Percentiles rank a stretch among this genome's conserved stretches.
These are phyloP conservation scores for Madurella fahalii DNA, from an alignment of 2,329 filamentous ascomycete species.

Conservation along the genomic window DNA sequence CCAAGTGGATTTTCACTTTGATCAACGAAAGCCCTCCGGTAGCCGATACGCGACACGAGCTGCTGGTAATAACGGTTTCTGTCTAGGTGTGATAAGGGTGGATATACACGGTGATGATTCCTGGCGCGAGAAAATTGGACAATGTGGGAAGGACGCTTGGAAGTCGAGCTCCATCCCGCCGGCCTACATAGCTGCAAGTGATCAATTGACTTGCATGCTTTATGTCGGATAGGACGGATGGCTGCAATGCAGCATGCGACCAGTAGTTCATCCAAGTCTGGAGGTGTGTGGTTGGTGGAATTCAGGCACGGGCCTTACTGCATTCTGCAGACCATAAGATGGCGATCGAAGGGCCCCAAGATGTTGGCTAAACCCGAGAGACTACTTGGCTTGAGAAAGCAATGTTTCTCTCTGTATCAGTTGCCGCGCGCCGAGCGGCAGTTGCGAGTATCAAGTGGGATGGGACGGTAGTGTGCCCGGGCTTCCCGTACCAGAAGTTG, in stretches of 20 bases:
- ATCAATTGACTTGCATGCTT: background rate
- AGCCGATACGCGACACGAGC: too few relatives aligned
- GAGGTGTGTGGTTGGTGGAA: background rate
- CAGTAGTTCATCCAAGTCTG: background rate
- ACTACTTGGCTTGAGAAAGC: background rate
- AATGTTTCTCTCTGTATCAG: background rate
- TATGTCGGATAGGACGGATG: background rate
- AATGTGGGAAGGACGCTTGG: background rate
- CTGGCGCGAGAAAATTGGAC: background rate
- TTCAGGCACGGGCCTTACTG: conserved; percentile 12
- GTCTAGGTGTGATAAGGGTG: too few relatives aligned
- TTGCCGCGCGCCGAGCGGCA: background rate
- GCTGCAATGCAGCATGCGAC: background rate
- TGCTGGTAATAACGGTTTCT: too few relatives aligned
- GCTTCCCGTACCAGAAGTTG: conserved; percentile 1
- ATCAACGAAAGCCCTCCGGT: conserved; percentile 2
- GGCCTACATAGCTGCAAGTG: background rate
- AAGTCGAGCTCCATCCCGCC: too few relatives aligned
- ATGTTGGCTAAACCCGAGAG: too few relatives aligned
- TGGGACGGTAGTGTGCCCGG: too few relatives aligned
- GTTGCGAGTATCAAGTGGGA: background rate
- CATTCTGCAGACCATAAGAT: background rate
- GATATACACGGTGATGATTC: too few relatives aligned
- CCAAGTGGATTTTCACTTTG: conserved; percentile 3
- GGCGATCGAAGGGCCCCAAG: background rate